Base-by-base conservation (phyloP, 352 stramenopile species). In the Globisporangium okanoganense region DNA sequence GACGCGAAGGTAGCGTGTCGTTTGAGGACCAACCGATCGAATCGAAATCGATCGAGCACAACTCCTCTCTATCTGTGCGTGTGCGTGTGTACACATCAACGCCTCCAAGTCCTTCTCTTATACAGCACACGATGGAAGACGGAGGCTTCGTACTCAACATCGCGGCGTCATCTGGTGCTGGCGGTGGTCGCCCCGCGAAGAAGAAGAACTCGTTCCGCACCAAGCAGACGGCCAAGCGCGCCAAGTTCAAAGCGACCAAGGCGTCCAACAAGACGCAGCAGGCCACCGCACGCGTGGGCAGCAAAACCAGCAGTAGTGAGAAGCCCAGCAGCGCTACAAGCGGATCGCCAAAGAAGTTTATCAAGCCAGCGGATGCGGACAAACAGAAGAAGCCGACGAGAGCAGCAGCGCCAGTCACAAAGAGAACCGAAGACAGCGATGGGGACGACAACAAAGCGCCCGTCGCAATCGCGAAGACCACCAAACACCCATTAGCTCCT, bases 71-170 rank as follows among this genome's bases (percentile, higher is more conserved):
- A 25, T 25, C 16, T 12, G 16, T 8, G 6, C 9, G 16, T 29
- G 48, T 13, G 22, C 29, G 16, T 14, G 7, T 27, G 8, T 16
- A n/a, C 24, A 52, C 45, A 24, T 13, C 24, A 7, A 35, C 24
- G 22, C 10, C 25, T 36, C n/a, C 14, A 13, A 0, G 5, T 53
- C 48, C 33, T 24, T 53, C 25, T 33, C 27, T 36, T 24, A 44
- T 22, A 9, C 22, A 29, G n/a, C 31, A 22, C 22, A 40, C 25
- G 8, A 86, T 86, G 78, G 79, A 84, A 51, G 73, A 65, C 66
- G 66, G 61, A 43, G 74, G 72, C 64, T 93, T 93, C 69, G 83
- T 82, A 71, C 78, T 94, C 55, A 92, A 94, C 62, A 92, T 94
- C 61, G 74, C 81, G 58, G 70, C 82, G 27, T 86, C 79, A 35